phyloP scores from a whole-genome alignment of 2,329 filamentous ascomycete genomes.

The Exserohilum rostratum region DNA sequence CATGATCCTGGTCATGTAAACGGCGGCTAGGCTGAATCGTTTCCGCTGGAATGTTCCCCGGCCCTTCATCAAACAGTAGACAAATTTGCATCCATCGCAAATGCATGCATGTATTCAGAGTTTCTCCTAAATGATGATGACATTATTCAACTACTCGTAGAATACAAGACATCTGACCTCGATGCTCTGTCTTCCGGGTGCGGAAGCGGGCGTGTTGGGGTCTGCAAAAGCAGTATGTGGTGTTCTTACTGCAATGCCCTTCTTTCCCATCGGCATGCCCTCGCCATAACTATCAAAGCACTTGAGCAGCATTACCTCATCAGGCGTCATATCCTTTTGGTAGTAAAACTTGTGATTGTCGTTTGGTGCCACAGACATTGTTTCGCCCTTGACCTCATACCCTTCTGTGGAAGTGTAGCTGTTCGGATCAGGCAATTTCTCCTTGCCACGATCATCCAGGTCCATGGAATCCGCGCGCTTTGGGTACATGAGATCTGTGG shows the following conservation, averaged over 20 bases:
- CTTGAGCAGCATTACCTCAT: constrained; percentile 61
- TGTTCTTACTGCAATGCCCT: constrained; percentile 52
- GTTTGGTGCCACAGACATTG: constrained; percentile 63
- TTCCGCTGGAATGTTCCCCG: no score
- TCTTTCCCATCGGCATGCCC: constrained; percentile 48
- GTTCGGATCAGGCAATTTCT: constrained; percentile 58
- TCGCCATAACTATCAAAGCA: constrained; percentile 55
- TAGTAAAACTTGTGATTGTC: constrained; percentile 68
- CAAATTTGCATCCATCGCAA: not conserved
- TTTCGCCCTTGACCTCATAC: constrained; percentile 69
- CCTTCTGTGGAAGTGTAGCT: constrained; percentile 60
- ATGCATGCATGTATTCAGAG: not conserved
- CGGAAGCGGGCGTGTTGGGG: constrained; percentile 58
- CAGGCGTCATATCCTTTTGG: constrained; percentile 68
- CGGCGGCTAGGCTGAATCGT: no score
- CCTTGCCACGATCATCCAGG: constrained; percentile 64
- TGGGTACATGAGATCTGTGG: constrained; percentile 68
- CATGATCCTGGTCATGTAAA: no score
- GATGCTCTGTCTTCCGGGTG: constrained; percentile 64
- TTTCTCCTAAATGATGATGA: not conserved
- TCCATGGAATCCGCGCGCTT: constrained; percentile 43
- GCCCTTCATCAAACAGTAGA: no score
- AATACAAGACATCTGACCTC: constrained; percentile 69
- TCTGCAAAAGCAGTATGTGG: constrained; percentile 72
- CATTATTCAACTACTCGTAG: constrained; percentile 52